Base-by-base conservation (phyloP, 768 basidiomycete genomes). In the Podaxis pistillaris region DNA sequence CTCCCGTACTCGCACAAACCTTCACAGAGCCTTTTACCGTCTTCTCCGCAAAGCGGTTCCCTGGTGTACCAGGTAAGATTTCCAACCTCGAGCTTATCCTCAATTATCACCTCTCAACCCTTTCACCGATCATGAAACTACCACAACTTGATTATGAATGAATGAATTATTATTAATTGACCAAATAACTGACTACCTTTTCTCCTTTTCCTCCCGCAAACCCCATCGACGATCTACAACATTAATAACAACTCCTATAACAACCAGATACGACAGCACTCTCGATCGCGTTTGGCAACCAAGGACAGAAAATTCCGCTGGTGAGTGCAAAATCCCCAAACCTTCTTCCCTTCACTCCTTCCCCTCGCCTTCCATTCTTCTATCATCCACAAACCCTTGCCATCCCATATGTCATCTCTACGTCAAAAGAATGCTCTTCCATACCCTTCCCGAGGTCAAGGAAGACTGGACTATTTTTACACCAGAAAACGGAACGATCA, bases 1-100 rank as follows among this genome's bases (percentile, higher is more conserved):
- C 90, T 19, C 88, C 90, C 9, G 86, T 97, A 5, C 82, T 96
- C 24, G 93, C 95, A 7, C 88, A 94, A 71, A 85, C 87, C 1
- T 93, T 90, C 73, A 90, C 92, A 46, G 87, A 93, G 28, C 82
- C 87, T 28, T 96, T 97, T 70, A 84, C 85, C 11, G 95, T 98
- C 0, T 95, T 80, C 75, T 94, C 93, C 1, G 95, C 95, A 38
- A 98, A 98, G 78, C 86, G 91, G 54, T 98, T 96, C 78, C 94
- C 93, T 54, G 95, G 95, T 55, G 95, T 98, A 47, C 91, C 93
- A 76, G 91, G 93, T 93, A 76, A 71, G 74, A 71, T 38, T 61
- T 53, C 38, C 30, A 52, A 55, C 59, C 52, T 30, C 22, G 52
- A 46, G 52, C 44, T 63, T 63, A 61, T 65, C 59, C 1, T 17